A percentile compares a stretch with the other conserved stretches of the same genome.
Conservation (phyloP, 2,329 filamentous ascomycete species). For the Xylaria polymorpha region DNA sequence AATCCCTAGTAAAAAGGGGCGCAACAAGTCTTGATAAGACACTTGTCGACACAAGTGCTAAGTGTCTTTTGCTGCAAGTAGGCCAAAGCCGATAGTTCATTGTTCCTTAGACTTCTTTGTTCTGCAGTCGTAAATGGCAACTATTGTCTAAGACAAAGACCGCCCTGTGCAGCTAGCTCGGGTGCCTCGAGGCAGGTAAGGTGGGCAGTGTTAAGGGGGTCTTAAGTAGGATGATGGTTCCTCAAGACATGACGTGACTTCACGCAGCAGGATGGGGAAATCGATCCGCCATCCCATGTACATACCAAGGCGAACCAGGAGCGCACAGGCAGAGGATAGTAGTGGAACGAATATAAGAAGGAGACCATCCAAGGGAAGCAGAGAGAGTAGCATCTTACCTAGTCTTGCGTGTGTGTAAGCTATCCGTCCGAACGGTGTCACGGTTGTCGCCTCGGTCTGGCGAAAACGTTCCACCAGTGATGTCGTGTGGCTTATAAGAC, state of each 20-base stretch:
- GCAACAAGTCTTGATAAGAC: background rate
- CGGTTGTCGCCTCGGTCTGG: background rate
- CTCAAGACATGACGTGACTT: background rate
- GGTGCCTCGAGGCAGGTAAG: background rate
- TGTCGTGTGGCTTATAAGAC: background rate
- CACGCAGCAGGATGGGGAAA: background rate
- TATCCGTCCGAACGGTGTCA: background rate
- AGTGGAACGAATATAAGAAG: too few relatives aligned
- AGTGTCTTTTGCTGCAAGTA: background rate
- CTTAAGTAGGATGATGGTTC: background rate
- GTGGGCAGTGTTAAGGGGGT: background rate
- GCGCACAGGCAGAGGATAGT: background rate
- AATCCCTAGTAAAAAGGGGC: background rate
- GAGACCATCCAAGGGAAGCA: background rate
- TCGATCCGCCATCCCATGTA: background rate
- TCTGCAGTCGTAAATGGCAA: too few relatives aligned
- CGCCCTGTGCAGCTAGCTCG: background rate
- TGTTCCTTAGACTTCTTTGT: slow-evolving; percentile 5
- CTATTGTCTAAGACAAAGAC: slow-evolving; percentile 1
- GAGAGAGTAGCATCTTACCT: slow-evolving; percentile 15
- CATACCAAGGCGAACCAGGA: background rate
- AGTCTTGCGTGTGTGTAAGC: background rate
- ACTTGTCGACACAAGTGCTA: background rate
- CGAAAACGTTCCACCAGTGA: background rate
- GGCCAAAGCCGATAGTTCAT: slow-evolving; percentile 2